phyloP scores from a whole-genome alignment of 768 basidiomycete species.

The Leccinum uliginosum region DNA sequence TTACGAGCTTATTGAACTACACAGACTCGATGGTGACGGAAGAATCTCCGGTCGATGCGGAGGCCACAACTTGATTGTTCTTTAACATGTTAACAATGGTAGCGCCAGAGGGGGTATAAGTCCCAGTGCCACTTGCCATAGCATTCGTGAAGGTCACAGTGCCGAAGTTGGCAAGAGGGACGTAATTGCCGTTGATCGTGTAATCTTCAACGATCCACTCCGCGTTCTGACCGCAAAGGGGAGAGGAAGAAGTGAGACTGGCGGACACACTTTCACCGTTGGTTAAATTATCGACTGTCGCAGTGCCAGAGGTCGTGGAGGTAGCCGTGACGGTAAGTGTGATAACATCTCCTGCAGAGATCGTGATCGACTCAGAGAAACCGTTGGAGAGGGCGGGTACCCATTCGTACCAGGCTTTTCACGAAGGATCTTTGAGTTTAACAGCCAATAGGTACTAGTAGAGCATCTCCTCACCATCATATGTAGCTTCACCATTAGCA shows the following conservation, averaged over 20 bases:
- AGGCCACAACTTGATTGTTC: conserved; percentile 5
- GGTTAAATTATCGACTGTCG: conserved; percentile 1
- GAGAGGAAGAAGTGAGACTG: background rate
- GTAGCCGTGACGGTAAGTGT: background rate
- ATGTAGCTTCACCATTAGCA: background rate
- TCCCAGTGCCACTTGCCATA: background rate
- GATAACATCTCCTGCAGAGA: conserved; percentile 11
- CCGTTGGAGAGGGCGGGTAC: background rate
- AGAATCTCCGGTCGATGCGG: background rate
- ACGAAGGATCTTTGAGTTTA: too few relatives aligned
- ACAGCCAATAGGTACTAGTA: too few relatives aligned
- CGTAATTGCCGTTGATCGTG: background rate
- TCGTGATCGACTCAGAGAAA: background rate
- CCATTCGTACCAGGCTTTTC: conserved; percentile 14
- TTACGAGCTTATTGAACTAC: background rate
- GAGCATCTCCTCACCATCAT: background rate
- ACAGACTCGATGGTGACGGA: conserved; percentile 1
- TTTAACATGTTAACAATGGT: background rate
- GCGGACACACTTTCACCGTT: background rate
- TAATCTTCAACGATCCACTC: conserved; percentile 15
- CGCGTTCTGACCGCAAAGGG: conserved; percentile 4
- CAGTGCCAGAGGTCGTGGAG: background rate
- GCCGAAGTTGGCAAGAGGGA: conserved; percentile 7
- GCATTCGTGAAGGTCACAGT: conserved; percentile 2
- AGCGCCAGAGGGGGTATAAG: background rate